A percentile compares a stretch with the other conserved stretches of the same genome.
phyloP scores from a whole-genome alignment of 257 asterid genomes.

The Nicotiana tabacum region DNA sequence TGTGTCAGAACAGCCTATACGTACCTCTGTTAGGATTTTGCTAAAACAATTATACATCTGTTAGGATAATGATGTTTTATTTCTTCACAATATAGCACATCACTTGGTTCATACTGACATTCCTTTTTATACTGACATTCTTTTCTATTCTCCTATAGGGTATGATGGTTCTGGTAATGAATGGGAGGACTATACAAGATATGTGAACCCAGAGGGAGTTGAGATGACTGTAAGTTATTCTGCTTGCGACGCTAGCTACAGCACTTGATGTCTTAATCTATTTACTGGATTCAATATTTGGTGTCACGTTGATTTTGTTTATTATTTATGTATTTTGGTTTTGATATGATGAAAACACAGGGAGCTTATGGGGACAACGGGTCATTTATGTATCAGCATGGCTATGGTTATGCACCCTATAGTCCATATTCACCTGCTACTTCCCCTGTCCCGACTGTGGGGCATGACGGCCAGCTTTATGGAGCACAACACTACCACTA shows the following conservation, averaged over 20 bases:
- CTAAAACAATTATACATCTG: not conserved
- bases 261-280: not conserved
- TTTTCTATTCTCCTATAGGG: conserved; percentile 14
- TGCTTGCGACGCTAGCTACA: not conserved
- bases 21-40: not conserved
- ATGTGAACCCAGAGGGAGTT: conserved; percentile 36
- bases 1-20: not conserved
- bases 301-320: not conserved
- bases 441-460: conserved; percentile 51
- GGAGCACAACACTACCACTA: conserved; percentile 74
- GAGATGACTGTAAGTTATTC: conserved; percentile 38
- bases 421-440: conserved; percentile 58
- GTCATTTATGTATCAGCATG: conserved; percentile 51
- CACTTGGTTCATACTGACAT: not conserved
- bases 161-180: conserved; percentile 38
- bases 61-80: not conserved
- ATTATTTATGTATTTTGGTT: not conserved
- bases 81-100: not conserved
- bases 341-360: conserved; percentile 19
- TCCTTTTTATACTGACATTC: not conserved
- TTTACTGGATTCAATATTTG: not conserved
- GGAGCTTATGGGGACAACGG: conserved; percentile 64
- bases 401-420: conserved; percentile 61
- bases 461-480: conserved; percentile 64
- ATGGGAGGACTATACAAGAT: conserved; percentile 47